These are phyloP conservation scores for Echeveria elegans DNA, from an alignment of 164 flowering plant genomes.

Conservation along the genomic window DNA sequence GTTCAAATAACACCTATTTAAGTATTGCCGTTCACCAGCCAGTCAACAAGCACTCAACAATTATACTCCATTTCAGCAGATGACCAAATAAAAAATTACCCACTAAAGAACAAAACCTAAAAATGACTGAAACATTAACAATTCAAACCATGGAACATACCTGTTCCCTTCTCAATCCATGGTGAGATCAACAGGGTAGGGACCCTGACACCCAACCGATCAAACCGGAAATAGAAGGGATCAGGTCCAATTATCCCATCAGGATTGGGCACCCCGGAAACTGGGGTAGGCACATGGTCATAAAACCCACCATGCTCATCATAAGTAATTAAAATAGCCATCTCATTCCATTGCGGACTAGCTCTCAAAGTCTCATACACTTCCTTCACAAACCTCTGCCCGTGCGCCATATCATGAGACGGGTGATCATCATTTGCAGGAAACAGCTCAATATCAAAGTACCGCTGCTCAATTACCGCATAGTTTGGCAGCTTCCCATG, in stretches of 20 bases:
- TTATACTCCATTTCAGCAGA: background rate
- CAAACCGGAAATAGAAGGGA: conserved; percentile 74
- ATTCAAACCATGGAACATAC: conserved; percentile 20
- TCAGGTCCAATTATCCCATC: conserved; percentile 87
- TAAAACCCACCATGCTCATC: conserved; percentile 98
- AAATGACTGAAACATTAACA: background rate
- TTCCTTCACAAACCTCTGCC: conserved; percentile 95
- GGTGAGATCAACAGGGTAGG: conserved; percentile 85
- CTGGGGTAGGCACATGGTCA: conserved; percentile 95
- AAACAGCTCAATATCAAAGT: conserved; percentile 46
- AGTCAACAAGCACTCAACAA: background rate
- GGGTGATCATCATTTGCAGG: conserved; percentile 97
- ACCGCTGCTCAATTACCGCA: conserved; percentile 80
- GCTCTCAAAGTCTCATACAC: conserved; percentile 79
- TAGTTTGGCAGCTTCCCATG: conserved; percentile 74
- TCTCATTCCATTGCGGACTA: conserved; percentile 93
- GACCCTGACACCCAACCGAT: conserved; percentile 86
- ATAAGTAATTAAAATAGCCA: conserved; percentile 78
- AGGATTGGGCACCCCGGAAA: conserved; percentile 79
- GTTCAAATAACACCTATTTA: background rate
- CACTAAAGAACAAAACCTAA: background rate
- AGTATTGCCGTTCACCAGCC: background rate
- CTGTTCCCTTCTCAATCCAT: conserved; percentile 90
- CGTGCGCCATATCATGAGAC: conserved; percentile 78
- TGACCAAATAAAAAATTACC: background rate